Percentiles rank a stretch among this genome's conserved stretches.
Conservation (phyloP, 2,329 filamentous ascomycete species). For the Paramyrothecium roridum region DNA sequence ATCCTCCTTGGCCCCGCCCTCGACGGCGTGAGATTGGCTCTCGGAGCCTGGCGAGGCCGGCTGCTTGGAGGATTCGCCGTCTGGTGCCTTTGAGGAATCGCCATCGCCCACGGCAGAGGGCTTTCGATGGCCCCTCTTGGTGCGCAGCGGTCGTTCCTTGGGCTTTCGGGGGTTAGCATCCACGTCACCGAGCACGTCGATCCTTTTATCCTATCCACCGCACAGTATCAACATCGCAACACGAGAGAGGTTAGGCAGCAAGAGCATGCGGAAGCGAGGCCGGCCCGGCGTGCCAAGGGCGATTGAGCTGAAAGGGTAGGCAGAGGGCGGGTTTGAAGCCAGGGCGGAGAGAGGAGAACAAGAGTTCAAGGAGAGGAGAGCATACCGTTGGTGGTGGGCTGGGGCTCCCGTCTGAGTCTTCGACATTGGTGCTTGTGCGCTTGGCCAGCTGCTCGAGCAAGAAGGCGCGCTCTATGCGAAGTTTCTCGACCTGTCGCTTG, state of each 20-base stretch:
- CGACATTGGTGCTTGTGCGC: conserved; percentile 70
- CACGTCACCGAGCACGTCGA: conserved; percentile 26
- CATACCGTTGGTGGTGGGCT: conserved; percentile 76
- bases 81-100: conserved; percentile 35
- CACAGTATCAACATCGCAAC: conserved; percentile 30
- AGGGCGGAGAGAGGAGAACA: conserved; percentile 1
- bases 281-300: not conserved
- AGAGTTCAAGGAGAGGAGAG: not conserved
- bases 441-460: conserved; percentile 70
- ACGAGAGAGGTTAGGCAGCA: conserved; percentile 7
- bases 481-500: conserved; percentile 83
- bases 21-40: conserved; percentile 31
- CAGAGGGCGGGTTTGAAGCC: conserved; percentile 1
- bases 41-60: conserved; percentile 48
- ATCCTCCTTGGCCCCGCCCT: conserved; percentile 23
- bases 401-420: conserved; percentile 75
- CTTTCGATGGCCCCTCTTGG: conserved; percentile 70
- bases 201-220: conserved; percentile 27
- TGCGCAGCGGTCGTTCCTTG: conserved; percentile 73
- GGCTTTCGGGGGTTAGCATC: conserved; percentile 51
- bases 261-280: not conserved
- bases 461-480: conserved; percentile 81
- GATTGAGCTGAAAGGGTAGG: conserved; percentile 5
- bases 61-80: conserved; percentile 42
- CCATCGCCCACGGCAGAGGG: conserved; percentile 43